phyloP scores from a whole-genome alignment of 192 early-diverging fungal species.

The Dissophora ornata region DNA sequence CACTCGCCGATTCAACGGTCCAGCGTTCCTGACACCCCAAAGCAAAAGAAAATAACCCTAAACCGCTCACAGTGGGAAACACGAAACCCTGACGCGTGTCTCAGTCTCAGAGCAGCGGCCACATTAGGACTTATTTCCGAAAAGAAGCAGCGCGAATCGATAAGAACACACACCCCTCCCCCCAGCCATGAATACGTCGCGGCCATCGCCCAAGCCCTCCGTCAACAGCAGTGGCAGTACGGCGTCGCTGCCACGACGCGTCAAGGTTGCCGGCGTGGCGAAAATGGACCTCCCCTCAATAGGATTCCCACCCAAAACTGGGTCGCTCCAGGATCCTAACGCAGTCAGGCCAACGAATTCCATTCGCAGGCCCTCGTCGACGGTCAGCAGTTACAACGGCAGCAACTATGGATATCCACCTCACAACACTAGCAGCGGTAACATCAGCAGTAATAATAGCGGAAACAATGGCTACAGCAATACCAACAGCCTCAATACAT shows the following conservation, averaged over 20 bases:
- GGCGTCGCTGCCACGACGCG: conserved; percentile 10
- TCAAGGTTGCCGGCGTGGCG: conserved; percentile 34
- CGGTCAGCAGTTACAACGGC: background rate
- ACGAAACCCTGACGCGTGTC: too few species aligned
- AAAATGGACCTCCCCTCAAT: conserved; percentile 39
- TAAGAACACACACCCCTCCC: too few species aligned
- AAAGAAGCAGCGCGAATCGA: too few species aligned
- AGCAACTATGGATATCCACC: background rate
- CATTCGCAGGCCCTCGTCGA: background rate
- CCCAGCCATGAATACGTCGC: conserved; percentile 31
- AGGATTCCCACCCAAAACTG: conserved; percentile 8
- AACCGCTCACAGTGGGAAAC: too few species aligned
- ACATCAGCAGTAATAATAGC: background rate
- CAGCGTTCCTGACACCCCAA: too few species aligned
- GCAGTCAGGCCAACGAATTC: background rate
- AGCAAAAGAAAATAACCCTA: too few species aligned
- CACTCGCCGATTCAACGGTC: too few species aligned
- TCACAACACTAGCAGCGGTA: too few species aligned
- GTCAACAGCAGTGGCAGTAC: background rate
- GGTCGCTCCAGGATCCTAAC: background rate
- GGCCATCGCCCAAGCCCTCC: conserved; percentile 24
- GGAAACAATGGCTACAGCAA: conserved; percentile 1
- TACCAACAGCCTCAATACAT: background rate
- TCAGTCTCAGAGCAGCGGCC: too few species aligned
- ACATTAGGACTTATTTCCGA: too few species aligned